Evolutionary conservation across 2,329 filamentous ascomycete genomes (phyloP).

Genomic region (Blastomyces emzantsi): DNA sequence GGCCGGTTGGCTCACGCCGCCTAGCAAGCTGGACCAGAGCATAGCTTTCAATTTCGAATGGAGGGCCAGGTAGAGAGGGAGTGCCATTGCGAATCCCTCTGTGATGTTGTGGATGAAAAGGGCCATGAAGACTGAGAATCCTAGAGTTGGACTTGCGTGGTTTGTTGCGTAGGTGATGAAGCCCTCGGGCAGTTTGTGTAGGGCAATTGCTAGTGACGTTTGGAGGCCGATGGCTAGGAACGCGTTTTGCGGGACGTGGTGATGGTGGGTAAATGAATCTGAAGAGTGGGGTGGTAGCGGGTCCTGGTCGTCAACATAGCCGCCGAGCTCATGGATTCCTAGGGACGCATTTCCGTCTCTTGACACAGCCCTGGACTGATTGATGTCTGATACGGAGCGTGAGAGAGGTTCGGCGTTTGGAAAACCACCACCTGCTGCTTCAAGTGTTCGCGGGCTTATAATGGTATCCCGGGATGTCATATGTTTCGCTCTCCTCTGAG

Average conservation of each 20-base stretch:
- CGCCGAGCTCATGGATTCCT: constrained; percentile 15
- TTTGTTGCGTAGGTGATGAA: constrained; percentile 95
- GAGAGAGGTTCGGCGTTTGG: neutral
- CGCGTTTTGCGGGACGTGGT: constrained; percentile 89
- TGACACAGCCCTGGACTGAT: neutral
- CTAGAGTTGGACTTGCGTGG: constrained; percentile 81
- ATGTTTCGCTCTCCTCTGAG: constrained; percentile 16
- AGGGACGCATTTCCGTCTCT: neutral
- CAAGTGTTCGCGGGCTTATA: neutral
- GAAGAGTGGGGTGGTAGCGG: constrained; percentile 15
- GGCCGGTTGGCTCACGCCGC: constrained; percentile 76
- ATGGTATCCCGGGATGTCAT: neutral
- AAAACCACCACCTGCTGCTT: neutral
- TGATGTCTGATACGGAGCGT: neutral
- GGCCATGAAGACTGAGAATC: constrained; percentile 87
- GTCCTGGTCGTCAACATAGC: constrained; percentile 18
- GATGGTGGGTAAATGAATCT: constrained; percentile 57
- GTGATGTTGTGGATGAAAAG: constrained; percentile 98
- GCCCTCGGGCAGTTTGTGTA: constrained; percentile 88
- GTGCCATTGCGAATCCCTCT: constrained; percentile 87
- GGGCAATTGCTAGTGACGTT: constrained; percentile 85
- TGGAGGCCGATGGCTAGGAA: constrained; percentile 94
- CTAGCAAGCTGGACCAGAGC: constrained; percentile 71
- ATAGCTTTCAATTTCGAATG: constrained; percentile 73
- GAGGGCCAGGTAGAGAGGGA: constrained; percentile 87